phyloP scores from a whole-genome alignment of 768 basidiomycete genomes.

The Mrakia blollopis region DNA sequence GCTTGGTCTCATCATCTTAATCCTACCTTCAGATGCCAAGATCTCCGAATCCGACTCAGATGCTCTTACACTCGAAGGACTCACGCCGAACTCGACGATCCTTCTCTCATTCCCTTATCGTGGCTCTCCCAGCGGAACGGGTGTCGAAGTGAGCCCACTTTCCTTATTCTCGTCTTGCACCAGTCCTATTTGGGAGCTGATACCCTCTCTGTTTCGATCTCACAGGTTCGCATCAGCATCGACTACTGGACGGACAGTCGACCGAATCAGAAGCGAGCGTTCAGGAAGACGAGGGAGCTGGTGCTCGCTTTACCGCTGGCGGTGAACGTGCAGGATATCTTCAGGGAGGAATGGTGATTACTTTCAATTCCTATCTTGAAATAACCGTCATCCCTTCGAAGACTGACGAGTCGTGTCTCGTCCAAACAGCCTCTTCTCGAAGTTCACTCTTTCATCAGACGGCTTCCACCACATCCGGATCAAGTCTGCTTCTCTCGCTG shows the following conservation, averaged over 20 bases:
- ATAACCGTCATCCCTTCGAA: neutral
- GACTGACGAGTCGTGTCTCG: neutral
- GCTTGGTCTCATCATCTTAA: neutral
- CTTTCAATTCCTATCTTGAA: neutral
- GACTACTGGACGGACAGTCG: constrained; percentile 62
- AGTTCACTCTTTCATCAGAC: constrained; percentile 81
- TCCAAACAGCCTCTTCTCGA: constrained; percentile 67
- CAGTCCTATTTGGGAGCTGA: neutral
- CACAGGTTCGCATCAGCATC: constrained; percentile 61
- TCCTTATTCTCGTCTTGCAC: neutral
- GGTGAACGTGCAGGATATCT: constrained; percentile 95
- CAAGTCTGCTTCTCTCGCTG: constrained; percentile 30
- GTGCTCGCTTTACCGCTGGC: constrained; percentile 72
- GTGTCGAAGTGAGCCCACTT: constrained; percentile 45
- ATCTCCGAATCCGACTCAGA: neutral
- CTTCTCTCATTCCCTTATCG: constrained; percentile 41
- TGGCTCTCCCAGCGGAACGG: constrained; percentile 44
- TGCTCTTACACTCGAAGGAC: neutral
- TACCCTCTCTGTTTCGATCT: neutral
- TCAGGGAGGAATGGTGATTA: constrained; percentile 71
- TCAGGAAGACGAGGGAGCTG: constrained; percentile 56
- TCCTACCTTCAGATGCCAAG: neutral
- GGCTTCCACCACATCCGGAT: constrained; percentile 75
- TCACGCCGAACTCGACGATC: constrained; percentile 30
- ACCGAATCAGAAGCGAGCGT: constrained; percentile 53